A percentile compares a stretch with the other conserved stretches of the same genome.
Conservation (phyloP, 163 green algal genomes). For the Botryococcus braunii region DNA sequence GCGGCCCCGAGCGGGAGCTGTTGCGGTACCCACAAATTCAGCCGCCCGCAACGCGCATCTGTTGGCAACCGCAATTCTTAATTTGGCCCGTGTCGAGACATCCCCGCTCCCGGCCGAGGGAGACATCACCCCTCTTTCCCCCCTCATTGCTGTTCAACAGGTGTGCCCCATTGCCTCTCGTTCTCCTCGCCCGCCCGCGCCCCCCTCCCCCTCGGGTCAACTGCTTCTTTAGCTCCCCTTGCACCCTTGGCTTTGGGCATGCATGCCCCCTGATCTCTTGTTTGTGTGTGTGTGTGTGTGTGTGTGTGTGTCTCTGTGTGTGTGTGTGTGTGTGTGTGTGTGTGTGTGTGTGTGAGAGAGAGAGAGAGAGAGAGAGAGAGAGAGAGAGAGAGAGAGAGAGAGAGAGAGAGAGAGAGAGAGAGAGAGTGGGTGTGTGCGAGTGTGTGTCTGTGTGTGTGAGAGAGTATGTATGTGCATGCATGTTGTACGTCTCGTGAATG, state of each 20-base stretch:
- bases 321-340: too few relatives aligned
- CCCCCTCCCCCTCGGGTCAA: too few relatives aligned
- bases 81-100: constrained; percentile 18
- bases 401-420: too few relatives aligned
- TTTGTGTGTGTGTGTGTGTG: background rate
- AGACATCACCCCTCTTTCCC: constrained; percentile 9
- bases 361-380: too few relatives aligned
- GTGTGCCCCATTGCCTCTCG: background rate
- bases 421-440: too few relatives aligned
- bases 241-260: background rate
- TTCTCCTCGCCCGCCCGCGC: too few relatives aligned
- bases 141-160: constrained; percentile 15
- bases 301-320: too few relatives aligned
- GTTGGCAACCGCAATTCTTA: constrained; percentile 17
- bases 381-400: too few relatives aligned
- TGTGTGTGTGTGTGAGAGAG: too few relatives aligned
- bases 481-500: too few relatives aligned
- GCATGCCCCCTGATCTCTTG: background rate
- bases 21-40: background rate
- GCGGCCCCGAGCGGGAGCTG: background rate
- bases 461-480: too few relatives aligned
- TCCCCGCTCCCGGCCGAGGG: constrained; percentile 5
- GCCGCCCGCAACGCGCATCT: constrained; percentile 15
- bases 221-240: background rate
- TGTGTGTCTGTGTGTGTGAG: too few relatives aligned